phyloP scores from a whole-genome alignment of 2,329 filamentous ascomycete genomes.

The Grosmannia serpens region DNA sequence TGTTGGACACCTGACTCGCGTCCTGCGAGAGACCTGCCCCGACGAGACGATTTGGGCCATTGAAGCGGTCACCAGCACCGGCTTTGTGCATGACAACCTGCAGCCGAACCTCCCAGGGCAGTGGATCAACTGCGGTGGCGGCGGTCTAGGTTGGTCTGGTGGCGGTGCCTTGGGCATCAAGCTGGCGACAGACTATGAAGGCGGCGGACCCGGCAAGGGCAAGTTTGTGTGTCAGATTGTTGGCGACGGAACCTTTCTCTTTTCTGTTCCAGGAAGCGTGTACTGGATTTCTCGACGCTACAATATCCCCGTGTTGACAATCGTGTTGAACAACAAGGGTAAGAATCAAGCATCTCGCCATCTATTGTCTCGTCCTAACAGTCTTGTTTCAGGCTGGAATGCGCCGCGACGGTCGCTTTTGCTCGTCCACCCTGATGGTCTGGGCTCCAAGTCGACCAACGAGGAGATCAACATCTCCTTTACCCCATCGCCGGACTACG shows the following conservation, averaged over 20 bases:
- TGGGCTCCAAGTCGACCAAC: conserved; percentile 42
- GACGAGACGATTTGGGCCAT: conserved; percentile 56
- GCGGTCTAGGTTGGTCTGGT: conserved; percentile 41
- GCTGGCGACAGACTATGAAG: conserved; percentile 28
- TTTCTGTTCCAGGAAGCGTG: conserved; percentile 34
- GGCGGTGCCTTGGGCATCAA: conserved; percentile 39
- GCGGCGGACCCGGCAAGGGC: conserved; percentile 25
- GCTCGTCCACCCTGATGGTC: conserved; percentile 46
- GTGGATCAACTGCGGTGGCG: conserved; percentile 42
- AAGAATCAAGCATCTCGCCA: conserved; percentile 12
- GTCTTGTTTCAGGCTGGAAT: conserved; percentile 37
- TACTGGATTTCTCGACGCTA: conserved; percentile 38
- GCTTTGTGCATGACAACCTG: conserved; percentile 56
- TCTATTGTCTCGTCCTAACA: neutral
- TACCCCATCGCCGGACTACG: conserved; percentile 44
- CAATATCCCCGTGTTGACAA: conserved; percentile 33
- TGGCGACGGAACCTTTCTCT: conserved; percentile 38
- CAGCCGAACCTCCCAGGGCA: conserved; percentile 42
- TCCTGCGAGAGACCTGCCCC: conserved; percentile 24
- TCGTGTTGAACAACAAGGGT: conserved; percentile 41
- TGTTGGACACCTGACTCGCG: conserved; percentile 31
- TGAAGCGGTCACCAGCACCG: conserved; percentile 62
- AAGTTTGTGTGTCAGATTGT: conserved; percentile 38
- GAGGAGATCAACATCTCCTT: conserved; percentile 53
- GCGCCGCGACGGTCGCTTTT: conserved; percentile 44